Base-by-base conservation (phyloP, 2,329 filamentous ascomycete genomes). In the Phialophora chinensis region DNA sequence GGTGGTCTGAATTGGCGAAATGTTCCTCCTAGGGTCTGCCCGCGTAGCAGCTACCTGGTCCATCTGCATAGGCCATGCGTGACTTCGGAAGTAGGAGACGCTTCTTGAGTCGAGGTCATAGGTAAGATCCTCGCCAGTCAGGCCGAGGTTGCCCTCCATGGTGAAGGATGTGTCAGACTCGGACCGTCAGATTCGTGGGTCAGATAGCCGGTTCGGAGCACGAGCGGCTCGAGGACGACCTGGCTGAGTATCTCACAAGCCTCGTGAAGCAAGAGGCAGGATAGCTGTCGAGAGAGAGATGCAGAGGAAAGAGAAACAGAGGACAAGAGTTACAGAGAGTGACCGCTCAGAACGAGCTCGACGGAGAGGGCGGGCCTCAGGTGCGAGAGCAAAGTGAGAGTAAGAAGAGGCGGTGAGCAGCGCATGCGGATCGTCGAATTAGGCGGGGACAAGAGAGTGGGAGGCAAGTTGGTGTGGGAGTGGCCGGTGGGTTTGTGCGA, bases 91-190 rank as follows among this genome's bases (percentile, higher is more conserved):
- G 74, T 82, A 83, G 35, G 71, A 72, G 60, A 72, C 50, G 57
- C 72, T 76, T 76, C 80, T 79, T 65, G 80, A 78, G 73, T 83
- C 81, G 69, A 82, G 82, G 63, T 83, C 81, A 70, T 78, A 79
- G 70, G 80, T 76, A 64, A 83, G 77, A 74, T 79, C 81, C 66
- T 83, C 80, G 71, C 72, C 74, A 60, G 77, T 73, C 71, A 82
- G 70, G 77, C 79, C 79, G 70, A 81, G 76, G 75, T 80, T 80
- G 70, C 77, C 79, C 77, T 81, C 81, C 66, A 74, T 78, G 60
- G 59, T 72, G 50, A 14, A 50, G 54, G 65, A 65, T 65, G 64
- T 61, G 67, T 73, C 63, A 73, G 68, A 70, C 58, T 73, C 66
- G 71, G 68, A 70, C 60, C 31, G 66, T 67, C 62, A 66, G 67